Evolutionary conservation across 345 rosid species (phyloP), one percentile per base, ranked within the genome.

Genomic region (Citrus trifoliata): DNA sequence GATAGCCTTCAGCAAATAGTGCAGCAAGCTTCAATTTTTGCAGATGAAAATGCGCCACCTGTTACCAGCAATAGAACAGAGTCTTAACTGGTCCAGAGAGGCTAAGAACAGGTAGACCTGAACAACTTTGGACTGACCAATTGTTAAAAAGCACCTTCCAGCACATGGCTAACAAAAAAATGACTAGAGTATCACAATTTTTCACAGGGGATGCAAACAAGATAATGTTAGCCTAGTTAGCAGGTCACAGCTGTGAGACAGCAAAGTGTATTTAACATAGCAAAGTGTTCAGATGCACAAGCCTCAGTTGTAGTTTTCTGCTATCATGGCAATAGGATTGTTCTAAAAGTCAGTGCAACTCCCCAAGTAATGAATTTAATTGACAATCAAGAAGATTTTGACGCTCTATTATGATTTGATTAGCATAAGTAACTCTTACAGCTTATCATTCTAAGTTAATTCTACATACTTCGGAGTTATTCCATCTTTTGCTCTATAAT

Each of bases 401-500:
- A 18, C 1, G 58, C 22, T 53, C 18, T 16, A 53, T 53, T 53
- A 53, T 53, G 7, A 18, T 53, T 18, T 16, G 22, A 53, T 51
- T 53, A 53, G 22, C 22, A 53, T 16, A 16, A 53, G 22, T 16
- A 53, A 53, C 22, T 53, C 58, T 53, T 18, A 53, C 58, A 53
- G 58, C 58, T 53, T 53, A 18, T 53, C 27, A 37, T 71, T 73
- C 56, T 14, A 55, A 77, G 71, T 65, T 30, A 28, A 33, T 76
- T 24, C 51, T 68, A 61, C 42, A 27, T 70, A 32, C 60, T 78
- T 78, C 27, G 53, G 19, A 62, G 78, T 84, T 81, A 78, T 79
- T 14, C 61, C 53, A 59, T 22, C 62, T 2, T 7, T 33, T 66
- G 42, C 14, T 71, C 18, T 74, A 21, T 53, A 64, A 21, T 48